Percentiles rank a stretch among this genome's conserved stretches.
These are phyloP conservation scores for Sarcomyxa edulis DNA, from an alignment of 768 basidiomycete species.

Conservation along the genomic window DNA sequence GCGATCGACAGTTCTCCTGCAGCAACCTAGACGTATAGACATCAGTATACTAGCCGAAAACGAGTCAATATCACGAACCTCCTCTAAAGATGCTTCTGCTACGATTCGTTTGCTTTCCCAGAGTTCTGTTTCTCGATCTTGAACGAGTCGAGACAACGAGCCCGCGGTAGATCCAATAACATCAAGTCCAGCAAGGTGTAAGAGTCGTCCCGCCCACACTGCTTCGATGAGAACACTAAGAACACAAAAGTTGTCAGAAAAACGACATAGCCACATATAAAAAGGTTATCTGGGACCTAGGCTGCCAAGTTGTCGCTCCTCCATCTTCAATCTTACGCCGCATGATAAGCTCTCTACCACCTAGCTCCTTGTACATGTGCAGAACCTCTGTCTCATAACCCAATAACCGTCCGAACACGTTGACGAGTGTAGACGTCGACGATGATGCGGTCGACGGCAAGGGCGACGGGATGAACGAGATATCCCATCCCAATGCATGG, in stretches of 20 bases:
- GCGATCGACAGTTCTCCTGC: constrained; percentile 40
- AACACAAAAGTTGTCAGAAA: constrained; percentile 2
- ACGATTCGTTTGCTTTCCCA: constrained; percentile 63
- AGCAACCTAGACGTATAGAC: constrained; percentile 13
- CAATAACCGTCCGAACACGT: constrained; percentile 47
- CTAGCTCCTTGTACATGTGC: constrained; percentile 66
- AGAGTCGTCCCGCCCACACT: constrained; percentile 48
- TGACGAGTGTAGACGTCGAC: constrained; percentile 53
- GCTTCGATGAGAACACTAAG: constrained; percentile 50
- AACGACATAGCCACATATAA: not conserved
- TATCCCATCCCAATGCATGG: constrained; percentile 62
- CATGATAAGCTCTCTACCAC: constrained; percentile 63
- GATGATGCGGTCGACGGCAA: constrained; percentile 56
- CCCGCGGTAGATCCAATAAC: constrained; percentile 65
- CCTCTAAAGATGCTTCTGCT: constrained; percentile 35
- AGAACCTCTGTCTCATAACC: constrained; percentile 57
- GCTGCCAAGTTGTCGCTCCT: constrained; percentile 55
- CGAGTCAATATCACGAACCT: constrained; percentile 24
- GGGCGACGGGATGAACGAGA: constrained; percentile 55
- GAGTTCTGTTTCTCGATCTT: constrained; percentile 59
- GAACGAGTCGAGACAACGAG: constrained; percentile 50
- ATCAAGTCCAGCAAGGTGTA: constrained; percentile 58
- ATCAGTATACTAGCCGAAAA: not conserved
- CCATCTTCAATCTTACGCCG: constrained; percentile 50
- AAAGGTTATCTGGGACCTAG: constrained; percentile 38